Base-by-base conservation (phyloP, 2,329 filamentous ascomycete genomes). In the Aureobasidium sp. region DNA sequence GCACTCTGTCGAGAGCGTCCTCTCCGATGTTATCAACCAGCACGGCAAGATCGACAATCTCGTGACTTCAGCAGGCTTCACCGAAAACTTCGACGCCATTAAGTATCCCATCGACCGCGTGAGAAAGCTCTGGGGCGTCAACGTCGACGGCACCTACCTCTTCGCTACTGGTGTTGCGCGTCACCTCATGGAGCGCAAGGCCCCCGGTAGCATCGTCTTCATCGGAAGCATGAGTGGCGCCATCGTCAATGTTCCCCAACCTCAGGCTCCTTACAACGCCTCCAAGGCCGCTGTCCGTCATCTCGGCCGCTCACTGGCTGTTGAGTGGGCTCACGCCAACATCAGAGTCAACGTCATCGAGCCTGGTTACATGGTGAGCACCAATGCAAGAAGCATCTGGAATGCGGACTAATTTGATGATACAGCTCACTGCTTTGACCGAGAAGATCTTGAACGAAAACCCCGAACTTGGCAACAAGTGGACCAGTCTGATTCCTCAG, bases 271-370 rank as follows among this genome's bases (percentile, higher is more conserved):
- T 0, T 97, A 97, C 78, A 97, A 97, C 72, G 90, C 89, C 5
- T 86, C 91, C 65, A 97, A 97, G 77, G 93, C 94, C 39, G 94
- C 90, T 12, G 89, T 97, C 49, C 83, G 92, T 65, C 93, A 97
- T 76, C 77, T 97, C 64, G 91, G 91, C 14, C 84, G 89, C 40
- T 94, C 89, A 66, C 81, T 97, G 69, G 92, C 92, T 39, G 92
- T 97, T 56, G 94, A 97, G 76, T 97, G 94, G 93, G 91, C 93
- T 0, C 82, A 86, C 67, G 85, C 87, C 40, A 87, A 87, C 67
- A 96, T 97, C 71, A 85, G 93, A 39, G 93, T 97, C 67, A 97
- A 97, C 79, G 94, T 90, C 76, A 94, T 97, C 73, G 91, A 88
- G 33, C 93, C 89, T 0, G 93, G 94, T 48, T 97, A 97, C 77